Percentiles rank a stretch among this genome's conserved stretches.
phyloP scores from a whole-genome alignment of 2,329 filamentous ascomycete species.

The Trichophyton mentagrophytes region DNA sequence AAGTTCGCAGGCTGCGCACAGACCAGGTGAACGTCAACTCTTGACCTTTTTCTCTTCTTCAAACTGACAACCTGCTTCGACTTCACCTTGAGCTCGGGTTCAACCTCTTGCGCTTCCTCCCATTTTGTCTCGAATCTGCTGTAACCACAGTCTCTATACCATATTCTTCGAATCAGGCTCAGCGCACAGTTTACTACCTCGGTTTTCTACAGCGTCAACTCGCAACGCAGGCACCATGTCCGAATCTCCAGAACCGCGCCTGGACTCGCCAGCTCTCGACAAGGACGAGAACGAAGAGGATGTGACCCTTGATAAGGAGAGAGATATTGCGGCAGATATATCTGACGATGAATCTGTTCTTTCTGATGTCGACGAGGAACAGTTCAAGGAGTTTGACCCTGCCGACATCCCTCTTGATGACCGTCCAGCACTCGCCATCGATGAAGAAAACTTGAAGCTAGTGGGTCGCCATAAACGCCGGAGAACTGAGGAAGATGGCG shows the following conservation, averaged over 20 bases:
- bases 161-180: neutral
- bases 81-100: neutral
- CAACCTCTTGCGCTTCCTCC: neutral
- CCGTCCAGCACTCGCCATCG: conserved; percentile 45
- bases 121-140: neutral
- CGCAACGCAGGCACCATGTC: conserved; percentile 22
- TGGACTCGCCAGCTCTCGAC: conserved; percentile 12
- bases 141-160: neutral
- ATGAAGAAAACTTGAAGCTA: conserved; percentile 48
- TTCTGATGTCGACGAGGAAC: conserved; percentile 52
- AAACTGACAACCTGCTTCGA: neutral
- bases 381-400: conserved; percentile 53
- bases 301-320: conserved; percentile 9
- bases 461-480: conserved; percentile 53
- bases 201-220: neutral
- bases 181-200: neutral
- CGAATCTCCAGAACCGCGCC: conserved; percentile 24
- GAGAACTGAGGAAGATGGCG: conserved; percentile 47
- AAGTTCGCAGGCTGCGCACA: neutral
- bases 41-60: neutral
- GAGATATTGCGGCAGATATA: conserved; percentile 26
- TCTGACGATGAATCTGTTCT: conserved; percentile 51
- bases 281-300: conserved; percentile 10
- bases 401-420: conserved; percentile 49
- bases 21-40: neutral